phyloP scores from a whole-genome alignment of 129 eudicot genomes.

The Apium graveolens region DNA sequence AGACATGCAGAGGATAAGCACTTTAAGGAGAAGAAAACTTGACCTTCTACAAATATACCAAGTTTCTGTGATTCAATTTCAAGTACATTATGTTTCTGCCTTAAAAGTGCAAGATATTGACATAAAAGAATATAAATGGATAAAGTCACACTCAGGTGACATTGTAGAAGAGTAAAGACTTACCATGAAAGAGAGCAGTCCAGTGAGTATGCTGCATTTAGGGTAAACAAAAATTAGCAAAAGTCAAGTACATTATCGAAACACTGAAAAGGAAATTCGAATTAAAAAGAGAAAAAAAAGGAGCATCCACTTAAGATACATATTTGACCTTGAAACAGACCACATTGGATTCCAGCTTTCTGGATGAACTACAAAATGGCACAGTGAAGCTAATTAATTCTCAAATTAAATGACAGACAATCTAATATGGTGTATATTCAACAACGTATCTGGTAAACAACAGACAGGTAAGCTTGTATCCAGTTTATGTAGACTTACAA shows the following conservation, averaged over 20 bases:
- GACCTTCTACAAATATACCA: background rate
- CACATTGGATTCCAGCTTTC: constrained; percentile 99
- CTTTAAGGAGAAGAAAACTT: background rate
- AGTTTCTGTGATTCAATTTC: background rate
- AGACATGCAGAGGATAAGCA: background rate
- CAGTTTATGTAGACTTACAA: constrained; percentile 49
- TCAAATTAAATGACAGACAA: background rate
- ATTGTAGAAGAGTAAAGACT: constrained; percentile 22
- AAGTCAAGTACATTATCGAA: background rate
- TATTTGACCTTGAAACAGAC: constrained; percentile 86
- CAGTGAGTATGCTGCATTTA: constrained; percentile 80
- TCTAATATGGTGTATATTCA: background rate
- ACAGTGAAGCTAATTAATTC: background rate
- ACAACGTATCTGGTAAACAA: background rate
- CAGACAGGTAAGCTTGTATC: background rate
- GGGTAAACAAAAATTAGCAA: constrained; percentile 16
- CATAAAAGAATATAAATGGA: background rate
- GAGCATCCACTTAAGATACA: constrained; percentile 3
- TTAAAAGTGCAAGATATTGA: background rate
- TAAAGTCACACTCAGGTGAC: background rate
- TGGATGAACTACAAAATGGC: constrained; percentile 69
- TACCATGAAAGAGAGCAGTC: constrained; percentile 98
- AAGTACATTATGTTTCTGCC: background rate
- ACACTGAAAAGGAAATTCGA: background rate
- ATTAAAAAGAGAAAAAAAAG: background rate